Evolutionary conservation across 2,329 filamentous ascomycete genomes (phyloP), one percentile per base, ranked within the genome.

Genomic region (Phialocephala sp.): DNA sequence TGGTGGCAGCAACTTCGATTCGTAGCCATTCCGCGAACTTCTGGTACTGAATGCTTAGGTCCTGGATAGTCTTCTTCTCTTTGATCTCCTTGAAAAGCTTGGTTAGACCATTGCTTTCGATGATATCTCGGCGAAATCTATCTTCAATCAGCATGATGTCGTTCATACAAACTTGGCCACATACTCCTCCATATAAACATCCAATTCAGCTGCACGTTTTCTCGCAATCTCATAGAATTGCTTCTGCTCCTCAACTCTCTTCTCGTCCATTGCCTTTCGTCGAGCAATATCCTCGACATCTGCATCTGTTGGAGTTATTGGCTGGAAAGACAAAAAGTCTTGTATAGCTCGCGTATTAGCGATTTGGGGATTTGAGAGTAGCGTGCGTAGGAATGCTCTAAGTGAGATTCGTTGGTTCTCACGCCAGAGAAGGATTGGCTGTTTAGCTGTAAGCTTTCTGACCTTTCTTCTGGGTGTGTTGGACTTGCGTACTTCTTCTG

Each of bases 1-100:
- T 88, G 24, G 95, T 97, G 47, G 95, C 95, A 27, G 95, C 95
- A 58, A 99, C 90, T 80, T 99, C 95, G 74, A 99, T 99, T 45
- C 95, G 90, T 59, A 98, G 82, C 95, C 95, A 99, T 78, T 99
- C 95, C 20, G 94, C 94, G 76, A 99, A 98, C 77, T 98, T 99
- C 75, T 95, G 92, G 78, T 98, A 98, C 77, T 98, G 94, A 12
- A 96, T 90, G 75, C 92, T 97, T 61, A 99, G 85, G 72, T 97
- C 93, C 69, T 88, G 86, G 61, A 99, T 94, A 4, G 87, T 93
- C 66, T 92, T 85, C 81, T 98, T 98, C 63, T 93, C 89, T 73
- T 91, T 91, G 78, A 99, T 97, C 77, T 98, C 95, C 65, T 91
- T 86, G 79, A 99, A 98, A 0, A 99, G 85, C 77, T 91, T 94